These are phyloP conservation scores for Lepiota brunneoincarnata DNA, from an alignment of 768 basidiomycete species.

Conservation along the genomic window DNA sequence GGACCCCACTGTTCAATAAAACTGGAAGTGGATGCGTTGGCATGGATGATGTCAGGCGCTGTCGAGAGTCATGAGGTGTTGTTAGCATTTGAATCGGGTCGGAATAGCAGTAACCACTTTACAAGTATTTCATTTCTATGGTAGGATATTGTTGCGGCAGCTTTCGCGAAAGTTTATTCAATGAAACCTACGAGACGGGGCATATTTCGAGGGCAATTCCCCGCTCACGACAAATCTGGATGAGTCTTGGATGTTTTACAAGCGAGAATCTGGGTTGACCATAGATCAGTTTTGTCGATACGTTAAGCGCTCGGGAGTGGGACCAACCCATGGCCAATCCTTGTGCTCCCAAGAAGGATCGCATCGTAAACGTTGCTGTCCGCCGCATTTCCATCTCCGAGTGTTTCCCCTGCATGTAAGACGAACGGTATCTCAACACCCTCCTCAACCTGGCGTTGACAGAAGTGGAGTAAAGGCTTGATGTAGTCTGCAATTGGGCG, in stretches of 20 bases:
- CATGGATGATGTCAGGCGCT: conserved; percentile 79
- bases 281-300: too few relatives aligned
- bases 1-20: conserved; percentile 70
- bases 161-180: too few relatives aligned
- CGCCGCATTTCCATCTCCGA: conserved; percentile 69
- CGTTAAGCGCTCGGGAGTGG: not conserved
- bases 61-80: not conserved
- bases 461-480: conserved; percentile 58
- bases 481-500: conserved; percentile 63
- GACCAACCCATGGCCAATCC: conserved; percentile 76
- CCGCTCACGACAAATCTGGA: conserved; percentile 62
- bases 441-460: conserved; percentile 50
- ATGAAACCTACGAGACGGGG: conserved; percentile 78
- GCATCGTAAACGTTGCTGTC: conserved; percentile 80
- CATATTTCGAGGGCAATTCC: conserved; percentile 72
- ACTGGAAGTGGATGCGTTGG: conserved; percentile 74
- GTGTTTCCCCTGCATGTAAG: conserved; percentile 79
- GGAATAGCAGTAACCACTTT: too few relatives aligned
- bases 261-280: conserved; percentile 68
- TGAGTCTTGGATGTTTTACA: conserved; percentile 70
- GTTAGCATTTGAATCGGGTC: too few relatives aligned
- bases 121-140: not conserved
- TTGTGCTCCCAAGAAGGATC: conserved; percentile 71
- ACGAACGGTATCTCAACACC: conserved; percentile 71
- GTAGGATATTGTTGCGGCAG: too few relatives aligned